Evolutionary conservation across 441 rosid genomes (phyloP).

Genomic region (Syzygium syzygioides): DNA sequence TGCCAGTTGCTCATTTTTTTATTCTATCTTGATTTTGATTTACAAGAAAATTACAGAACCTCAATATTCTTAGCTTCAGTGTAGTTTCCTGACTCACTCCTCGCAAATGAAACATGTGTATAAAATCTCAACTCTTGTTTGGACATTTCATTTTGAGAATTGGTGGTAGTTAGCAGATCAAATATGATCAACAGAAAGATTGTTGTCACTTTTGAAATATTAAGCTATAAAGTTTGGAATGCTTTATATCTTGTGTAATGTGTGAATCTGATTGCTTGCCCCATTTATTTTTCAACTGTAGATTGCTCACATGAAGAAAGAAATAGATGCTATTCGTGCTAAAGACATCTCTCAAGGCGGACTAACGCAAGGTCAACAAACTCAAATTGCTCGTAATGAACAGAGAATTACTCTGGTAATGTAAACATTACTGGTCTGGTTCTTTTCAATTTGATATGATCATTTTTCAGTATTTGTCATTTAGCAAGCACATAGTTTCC

Average conservation of each 20-base stretch:
- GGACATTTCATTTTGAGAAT: not conserved
- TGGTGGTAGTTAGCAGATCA: not conserved
- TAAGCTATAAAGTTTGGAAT: not conserved
- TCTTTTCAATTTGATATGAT: not conserved
- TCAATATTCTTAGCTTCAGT: not conserved
- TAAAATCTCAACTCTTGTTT: not conserved
- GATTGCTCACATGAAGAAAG: slow-evolving; percentile 99
- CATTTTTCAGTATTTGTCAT: not conserved
- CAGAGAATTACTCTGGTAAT: slow-evolving; percentile 82
- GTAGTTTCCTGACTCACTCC: not conserved
- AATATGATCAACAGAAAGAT: not conserved
- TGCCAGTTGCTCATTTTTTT: not conserved
- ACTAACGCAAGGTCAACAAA: slow-evolving; percentile 96
- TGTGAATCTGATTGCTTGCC: not conserved
- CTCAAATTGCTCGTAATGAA: slow-evolving; percentile 97
- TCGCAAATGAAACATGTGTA: not conserved
- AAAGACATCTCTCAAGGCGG: slow-evolving; percentile 98
- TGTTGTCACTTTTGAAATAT: not conserved
- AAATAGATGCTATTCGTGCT: slow-evolving; percentile 89
- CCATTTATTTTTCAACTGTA: slow-evolving; percentile 22
- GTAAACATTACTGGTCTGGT: not conserved
- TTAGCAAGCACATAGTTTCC: not conserved
- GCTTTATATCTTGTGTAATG: not conserved
- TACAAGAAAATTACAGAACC: not conserved
- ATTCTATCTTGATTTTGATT: not conserved